Evolutionary conservation across 116 monocot genomes (phyloP).

Genomic region (Posidonia oceanica): DNA sequence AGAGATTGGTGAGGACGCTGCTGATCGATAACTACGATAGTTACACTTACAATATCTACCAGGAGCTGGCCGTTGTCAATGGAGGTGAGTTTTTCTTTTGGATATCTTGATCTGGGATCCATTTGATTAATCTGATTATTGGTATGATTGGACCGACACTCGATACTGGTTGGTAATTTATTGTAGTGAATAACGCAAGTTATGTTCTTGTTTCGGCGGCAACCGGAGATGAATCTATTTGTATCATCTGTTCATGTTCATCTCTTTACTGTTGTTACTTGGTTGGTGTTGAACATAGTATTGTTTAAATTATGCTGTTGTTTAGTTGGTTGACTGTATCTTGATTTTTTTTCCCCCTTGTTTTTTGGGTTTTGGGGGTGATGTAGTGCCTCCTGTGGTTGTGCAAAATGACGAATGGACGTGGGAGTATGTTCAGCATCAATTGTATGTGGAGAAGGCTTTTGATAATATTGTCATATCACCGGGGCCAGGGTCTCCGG

Average conservation of each 20-base stretch:
- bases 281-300: background rate
- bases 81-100: conserved; percentile 22
- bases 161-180: no score
- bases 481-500: conserved; percentile 90
- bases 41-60: conserved; percentile 93
- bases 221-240: background rate
- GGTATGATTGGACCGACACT: no score
- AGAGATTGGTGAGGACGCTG: conserved; percentile 46
- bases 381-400: conserved; percentile 78
- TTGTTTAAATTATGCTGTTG: no score
- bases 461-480: conserved; percentile 99
- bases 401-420: conserved; percentile 92
- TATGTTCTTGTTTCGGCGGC: background rate
- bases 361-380: background rate
- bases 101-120: background rate
- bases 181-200: background rate
- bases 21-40: conserved; percentile 96
- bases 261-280: background rate
- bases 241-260: background rate
- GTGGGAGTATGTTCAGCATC: conserved; percentile 35
- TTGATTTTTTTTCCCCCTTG: background rate
- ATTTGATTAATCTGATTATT: no score
- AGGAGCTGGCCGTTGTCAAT: conserved; percentile 74
- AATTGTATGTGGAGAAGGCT: conserved; percentile 47
- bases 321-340: background rate